A percentile compares a stretch with the other conserved stretches of the same genome.
phyloP scores from a whole-genome alignment of 176 grass and related monocot genomes.

The Zoysia japonica region DNA sequence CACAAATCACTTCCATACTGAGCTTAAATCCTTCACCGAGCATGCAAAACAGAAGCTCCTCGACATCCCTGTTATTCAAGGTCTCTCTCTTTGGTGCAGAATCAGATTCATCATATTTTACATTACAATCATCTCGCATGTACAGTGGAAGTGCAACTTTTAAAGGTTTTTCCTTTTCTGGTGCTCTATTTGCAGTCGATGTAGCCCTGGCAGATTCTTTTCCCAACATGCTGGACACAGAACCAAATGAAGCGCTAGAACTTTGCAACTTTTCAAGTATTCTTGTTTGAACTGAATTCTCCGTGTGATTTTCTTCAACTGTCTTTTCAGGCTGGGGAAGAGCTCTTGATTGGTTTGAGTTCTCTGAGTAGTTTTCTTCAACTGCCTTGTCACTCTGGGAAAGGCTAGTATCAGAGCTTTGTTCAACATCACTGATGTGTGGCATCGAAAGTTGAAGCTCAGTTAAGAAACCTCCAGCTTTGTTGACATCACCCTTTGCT shows the following conservation, averaged over 20 bases:
- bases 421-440: slow-evolving; percentile 41
- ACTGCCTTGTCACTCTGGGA: slow-evolving; percentile 32
- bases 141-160: slow-evolving; percentile 71
- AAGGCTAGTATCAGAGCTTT: slow-evolving; percentile 36
- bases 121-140: slow-evolving; percentile 47
- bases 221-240: slow-evolving; percentile 69
- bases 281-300: slow-evolving; percentile 44
- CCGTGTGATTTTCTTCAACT: slow-evolving; percentile 34
- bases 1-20: slow-evolving; percentile 60
- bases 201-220: slow-evolving; percentile 49
- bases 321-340: slow-evolving; percentile 10
- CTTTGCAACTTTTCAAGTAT: slow-evolving; percentile 55
- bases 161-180: slow-evolving; percentile 63
- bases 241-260: slow-evolving; percentile 71
- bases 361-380: slow-evolving; percentile 30
- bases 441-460: slow-evolving; percentile 50
- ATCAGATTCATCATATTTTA: slow-evolving; percentile 42
- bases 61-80: slow-evolving; percentile 70
- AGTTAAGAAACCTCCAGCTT: slow-evolving; percentile 75
- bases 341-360: slow-evolving; percentile 28
- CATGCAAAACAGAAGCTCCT: slow-evolving; percentile 94
- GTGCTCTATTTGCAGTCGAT: slow-evolving; percentile 37
- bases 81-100: slow-evolving; percentile 56
- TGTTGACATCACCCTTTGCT: slow-evolving; percentile 69
- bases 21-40: slow-evolving; percentile 97